Percentiles rank a stretch among this genome's conserved stretches.
These are phyloP conservation scores for Phaffia australis DNA, from an alignment of 768 basidiomycete species.

Conservation along the genomic window DNA sequence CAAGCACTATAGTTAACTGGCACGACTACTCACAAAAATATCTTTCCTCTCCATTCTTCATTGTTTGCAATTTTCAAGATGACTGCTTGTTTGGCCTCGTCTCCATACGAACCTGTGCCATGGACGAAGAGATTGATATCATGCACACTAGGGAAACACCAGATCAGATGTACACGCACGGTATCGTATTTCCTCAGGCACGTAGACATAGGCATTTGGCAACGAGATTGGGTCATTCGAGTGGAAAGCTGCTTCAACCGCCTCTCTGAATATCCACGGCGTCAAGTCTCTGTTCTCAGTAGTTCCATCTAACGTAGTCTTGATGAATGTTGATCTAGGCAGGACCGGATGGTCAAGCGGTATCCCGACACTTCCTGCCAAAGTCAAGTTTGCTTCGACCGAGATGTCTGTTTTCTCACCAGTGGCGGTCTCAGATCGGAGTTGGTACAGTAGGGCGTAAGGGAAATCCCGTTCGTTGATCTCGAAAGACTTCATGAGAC, in stretches of 20 bases:
- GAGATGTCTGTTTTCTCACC: background rate
- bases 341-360: constrained; percentile 9
- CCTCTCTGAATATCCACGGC: background rate
- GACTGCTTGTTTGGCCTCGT: constrained; percentile 2
- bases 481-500: constrained; percentile 7
- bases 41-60: background rate
- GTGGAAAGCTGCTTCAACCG: constrained; percentile 2
- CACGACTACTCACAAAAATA: background rate
- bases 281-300: background rate
- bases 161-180: background rate
- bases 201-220: background rate
- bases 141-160: background rate
- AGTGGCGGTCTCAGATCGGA: constrained; percentile 6
- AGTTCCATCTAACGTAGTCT: background rate
- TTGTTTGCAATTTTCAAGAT: constrained; percentile 15
- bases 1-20: too few relatives aligned
- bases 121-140: background rate
- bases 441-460: constrained; percentile 6
- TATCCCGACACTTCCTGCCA: constrained; percentile 15
- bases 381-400: background rate
- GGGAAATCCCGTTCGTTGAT: constrained; percentile 20
- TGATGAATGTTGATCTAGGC: constrained; percentile 8
- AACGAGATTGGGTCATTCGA: background rate
- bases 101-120: constrained; percentile 1
- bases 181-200: constrained; percentile 4